phyloP scores from a whole-genome alignment of 2,329 filamentous ascomycete genomes.

The Salinomyces thailandicus region DNA sequence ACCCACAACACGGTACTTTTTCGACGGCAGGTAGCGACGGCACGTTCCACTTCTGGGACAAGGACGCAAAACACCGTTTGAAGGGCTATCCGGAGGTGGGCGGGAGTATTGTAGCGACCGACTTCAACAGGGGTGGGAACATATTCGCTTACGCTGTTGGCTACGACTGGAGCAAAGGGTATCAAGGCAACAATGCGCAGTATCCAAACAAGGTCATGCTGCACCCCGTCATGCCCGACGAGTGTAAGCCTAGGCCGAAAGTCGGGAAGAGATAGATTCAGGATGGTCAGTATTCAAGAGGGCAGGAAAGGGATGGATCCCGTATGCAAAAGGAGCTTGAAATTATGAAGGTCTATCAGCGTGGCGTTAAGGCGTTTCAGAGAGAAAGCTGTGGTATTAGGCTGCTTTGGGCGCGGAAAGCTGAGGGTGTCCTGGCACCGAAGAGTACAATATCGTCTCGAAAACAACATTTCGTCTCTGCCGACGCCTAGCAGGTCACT shows the following conservation, averaged over 20 bases:
- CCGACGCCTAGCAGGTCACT: no score
- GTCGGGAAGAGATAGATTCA: slow-evolving; percentile 35
- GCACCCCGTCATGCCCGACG: slow-evolving; percentile 38
- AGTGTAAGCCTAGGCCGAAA: slow-evolving; percentile 41
- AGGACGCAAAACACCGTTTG: slow-evolving; percentile 43
- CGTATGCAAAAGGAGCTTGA: no score
- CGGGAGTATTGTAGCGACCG: slow-evolving; percentile 79
- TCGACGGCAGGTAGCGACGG: slow-evolving; percentile 91
- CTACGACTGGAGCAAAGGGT: slow-evolving; percentile 98
- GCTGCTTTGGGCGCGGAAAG: no score
- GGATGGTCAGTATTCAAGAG: no score
- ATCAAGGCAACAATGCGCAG: slow-evolving; percentile 63
- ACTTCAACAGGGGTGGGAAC: slow-evolving; percentile 76
- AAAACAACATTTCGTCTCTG: no score
- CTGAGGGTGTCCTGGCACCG: no score
- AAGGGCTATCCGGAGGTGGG: slow-evolving; percentile 55
- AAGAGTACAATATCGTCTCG: no score
- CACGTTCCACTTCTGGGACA: slow-evolving; percentile 94
- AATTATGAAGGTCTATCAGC: not conserved
- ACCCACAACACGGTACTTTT: slow-evolving; percentile 95
- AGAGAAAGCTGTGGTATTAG: no score
- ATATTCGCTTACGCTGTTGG: slow-evolving; percentile 59
- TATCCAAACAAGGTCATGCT: slow-evolving; percentile 43
- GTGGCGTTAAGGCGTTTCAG: not conserved
- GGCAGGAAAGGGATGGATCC: no score